These are phyloP conservation scores for Trebouxia sp. DNA, from an alignment of 139 green algal genomes.

Conservation along the genomic window DNA sequence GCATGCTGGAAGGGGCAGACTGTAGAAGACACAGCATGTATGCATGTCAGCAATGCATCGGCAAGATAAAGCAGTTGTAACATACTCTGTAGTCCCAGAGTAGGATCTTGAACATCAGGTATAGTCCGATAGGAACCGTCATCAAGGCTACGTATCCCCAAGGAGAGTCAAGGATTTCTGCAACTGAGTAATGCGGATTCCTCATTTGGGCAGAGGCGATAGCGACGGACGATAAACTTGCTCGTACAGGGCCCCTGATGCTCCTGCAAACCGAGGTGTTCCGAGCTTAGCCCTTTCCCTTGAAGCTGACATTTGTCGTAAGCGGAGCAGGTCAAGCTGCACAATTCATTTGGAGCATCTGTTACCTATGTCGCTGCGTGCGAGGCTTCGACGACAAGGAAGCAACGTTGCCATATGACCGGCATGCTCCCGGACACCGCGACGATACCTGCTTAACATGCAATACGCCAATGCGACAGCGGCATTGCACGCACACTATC, in stretches of 20 bases:
- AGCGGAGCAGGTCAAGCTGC: no score
- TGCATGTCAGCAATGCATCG: no score
- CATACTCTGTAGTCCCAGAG: not conserved
- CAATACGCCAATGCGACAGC: not conserved
- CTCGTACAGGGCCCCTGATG: not conserved
- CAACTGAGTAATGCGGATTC: slow-evolving; percentile 4
- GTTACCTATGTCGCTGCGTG: no score
- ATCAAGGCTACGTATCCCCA: not conserved
- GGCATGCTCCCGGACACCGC: no score
- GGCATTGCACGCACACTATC: not conserved
- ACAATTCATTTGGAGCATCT: no score
- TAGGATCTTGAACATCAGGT: slow-evolving; percentile 5
- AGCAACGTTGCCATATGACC: no score
- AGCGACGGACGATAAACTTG: not conserved
- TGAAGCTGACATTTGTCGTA: no score
- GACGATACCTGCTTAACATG: no score
- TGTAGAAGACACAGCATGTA: not conserved
- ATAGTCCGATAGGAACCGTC: not conserved
- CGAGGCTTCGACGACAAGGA: not conserved
- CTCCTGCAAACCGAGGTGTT: not conserved
- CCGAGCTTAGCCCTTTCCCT: no score
- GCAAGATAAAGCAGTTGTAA: not conserved
- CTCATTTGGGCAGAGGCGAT: not conserved
- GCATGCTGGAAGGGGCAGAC: no score
- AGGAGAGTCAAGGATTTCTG: slow-evolving; percentile 3